Conservation (phyloP, 148 eudicot genomes). For the Linanthus parryae region DNA sequence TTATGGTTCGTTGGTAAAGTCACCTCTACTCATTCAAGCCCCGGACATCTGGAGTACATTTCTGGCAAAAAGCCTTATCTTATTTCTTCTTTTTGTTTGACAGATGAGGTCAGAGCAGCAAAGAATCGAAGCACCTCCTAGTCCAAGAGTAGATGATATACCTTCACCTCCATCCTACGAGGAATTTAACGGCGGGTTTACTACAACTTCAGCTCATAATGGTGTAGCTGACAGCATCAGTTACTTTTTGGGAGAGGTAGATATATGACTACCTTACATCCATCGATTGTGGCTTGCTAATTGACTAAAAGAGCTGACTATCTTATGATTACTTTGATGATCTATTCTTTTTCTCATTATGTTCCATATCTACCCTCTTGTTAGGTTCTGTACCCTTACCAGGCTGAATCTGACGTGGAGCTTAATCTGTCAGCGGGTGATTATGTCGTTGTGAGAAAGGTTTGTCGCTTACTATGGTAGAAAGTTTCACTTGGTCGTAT, state of each 20-base stretch:
- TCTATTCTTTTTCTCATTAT: background rate
- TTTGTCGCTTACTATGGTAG: too few relatives aligned
- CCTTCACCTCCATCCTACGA: slow-evolving; percentile 91
- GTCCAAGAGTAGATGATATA: slow-evolving; percentile 44
- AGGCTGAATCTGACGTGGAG: slow-evolving; percentile 79
- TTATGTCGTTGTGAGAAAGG: slow-evolving; percentile 83
- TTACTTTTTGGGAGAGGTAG: slow-evolving; percentile 89
- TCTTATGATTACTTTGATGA: background rate
- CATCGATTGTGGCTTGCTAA: background rate
- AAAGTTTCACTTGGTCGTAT: too few relatives aligned
- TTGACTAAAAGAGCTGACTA: background rate
- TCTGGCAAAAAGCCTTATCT: too few relatives aligned
- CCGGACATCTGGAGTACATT: too few relatives aligned
- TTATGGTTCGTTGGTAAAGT: too few relatives aligned
- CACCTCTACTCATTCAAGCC: too few relatives aligned
- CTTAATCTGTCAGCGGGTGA: slow-evolving; percentile 75
- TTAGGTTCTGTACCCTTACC: slow-evolving; percentile 73
- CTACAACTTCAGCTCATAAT: slow-evolving; percentile 57
- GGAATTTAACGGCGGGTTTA: slow-evolving; percentile 54
- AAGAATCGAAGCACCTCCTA: slow-evolving; percentile 91
- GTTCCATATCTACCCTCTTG: slow-evolving; percentile 7
- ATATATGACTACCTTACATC: slow-evolving; percentile 3
- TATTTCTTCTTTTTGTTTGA: slow-evolving; percentile 12
- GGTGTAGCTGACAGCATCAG: slow-evolving; percentile 76
- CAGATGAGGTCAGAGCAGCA: slow-evolving; percentile 90